Evolutionary conservation across 2,329 filamentous ascomycete species (phyloP), one percentile per base, ranked within the genome.

Genomic region (Gremmenia infestans): DNA sequence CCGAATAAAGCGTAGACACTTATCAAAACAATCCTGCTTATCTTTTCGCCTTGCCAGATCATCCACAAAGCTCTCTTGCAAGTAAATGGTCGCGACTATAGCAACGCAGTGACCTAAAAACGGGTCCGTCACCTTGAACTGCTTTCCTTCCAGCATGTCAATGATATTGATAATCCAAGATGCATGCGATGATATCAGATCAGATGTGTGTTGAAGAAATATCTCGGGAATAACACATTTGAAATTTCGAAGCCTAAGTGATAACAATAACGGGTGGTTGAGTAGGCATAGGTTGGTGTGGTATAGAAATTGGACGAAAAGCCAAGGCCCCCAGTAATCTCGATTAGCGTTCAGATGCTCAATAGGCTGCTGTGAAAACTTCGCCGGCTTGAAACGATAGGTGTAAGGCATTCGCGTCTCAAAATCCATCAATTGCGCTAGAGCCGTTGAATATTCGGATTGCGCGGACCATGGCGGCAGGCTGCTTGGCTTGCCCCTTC

Each of bases 151-250:
- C 55, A 75, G 70, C 58, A 73, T 72, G 48, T 78, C 74, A 47
- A 81, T 73, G 49, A 79, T 76, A 61, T 79, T 76, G 4, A 80
- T 72, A 25, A 81, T 78, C 79, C 79, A 81, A 0, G 74, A 75
- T 0, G 76, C 76, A 57, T 81, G 78, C 0, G 74, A 75, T 0
- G 74, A 73, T 28, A 80, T 78, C 25, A 78, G 68, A 53, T 81
- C 78, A 12, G 76, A 77, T 0, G 76, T 80, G 58, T 80, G 77
- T 48, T 80, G 78, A 1, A 81, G 71, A 19, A 81, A 81, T 1
- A 79, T 76, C 50, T 81, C 77, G 0, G 79, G 79, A 42, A 81
- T 78, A 3, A 74, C 76, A 39, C 74, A 74, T 37, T 76, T 74
- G 59, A 80, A 79, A 36, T 75, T 78, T n/a, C 76, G 73, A 3